Evolutionary conservation across 176 grass and related monocot genomes (phyloP), one percentile per base, ranked within the genome.

Genomic region (Avena eriantha): DNA sequence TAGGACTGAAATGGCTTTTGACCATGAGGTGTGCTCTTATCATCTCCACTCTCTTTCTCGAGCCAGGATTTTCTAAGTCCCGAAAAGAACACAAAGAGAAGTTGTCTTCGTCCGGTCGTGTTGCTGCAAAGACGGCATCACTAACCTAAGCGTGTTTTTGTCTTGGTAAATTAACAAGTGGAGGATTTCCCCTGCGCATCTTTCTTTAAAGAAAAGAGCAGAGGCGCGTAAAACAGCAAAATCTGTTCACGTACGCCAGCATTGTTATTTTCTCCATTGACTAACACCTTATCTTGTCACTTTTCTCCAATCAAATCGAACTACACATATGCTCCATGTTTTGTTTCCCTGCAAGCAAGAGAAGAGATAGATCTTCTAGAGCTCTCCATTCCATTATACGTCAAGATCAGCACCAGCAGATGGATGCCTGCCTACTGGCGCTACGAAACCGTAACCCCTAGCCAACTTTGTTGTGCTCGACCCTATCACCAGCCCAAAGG

Each of bases 401-500:
- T 83, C 49, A 41, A 58, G 59, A 88, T 69, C 71, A 35, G 29
- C 29, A n/a, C n/a, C n/a, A 29, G 19, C 14, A 58, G 76, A 80
- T 80, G 7, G 26, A 60, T 47, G 55, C 46, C 23, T 69, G 63
- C 63, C 64, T 47, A 13, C 35, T 50, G 68, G 76, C 39, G 82
- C 29, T 53, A 43, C 82, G 63, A 24, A 85, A 66, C 63, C 46
- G 71, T 74, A 74, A 74, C 71, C 71, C 43, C 21, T 43, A 74
- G 36, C 8, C 69, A 50, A 53, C 19, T 55, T 55, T 23, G 31
- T 35, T 80, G 9, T 65, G 35, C 14, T 14, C 48, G 19, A 18
- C 83, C 83, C 70, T 69, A 56, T 53, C 24, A 76, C 82, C 35
- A 85, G 13, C 58, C 83, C 77, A 81, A 85, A 80, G 82, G 82